Evolutionary conservation across 2,329 filamentous ascomycete genomes (phyloP), one percentile per base, ranked within the genome.

Genomic region (Aspergillus vadensis): DNA sequence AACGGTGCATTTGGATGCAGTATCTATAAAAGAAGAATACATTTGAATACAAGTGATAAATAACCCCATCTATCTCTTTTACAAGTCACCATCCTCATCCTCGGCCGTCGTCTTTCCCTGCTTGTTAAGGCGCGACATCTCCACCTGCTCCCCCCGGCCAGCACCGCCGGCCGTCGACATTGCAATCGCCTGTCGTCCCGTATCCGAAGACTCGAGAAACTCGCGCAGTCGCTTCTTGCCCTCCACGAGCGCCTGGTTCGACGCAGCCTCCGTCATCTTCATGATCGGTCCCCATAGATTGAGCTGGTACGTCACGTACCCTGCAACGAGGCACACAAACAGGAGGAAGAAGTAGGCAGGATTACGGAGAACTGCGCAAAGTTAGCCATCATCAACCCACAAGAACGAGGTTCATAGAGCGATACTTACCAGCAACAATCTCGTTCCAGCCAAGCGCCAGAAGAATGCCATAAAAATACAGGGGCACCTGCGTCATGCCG

Each of bases 391-490:
- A 9, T 12, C n/a, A 12, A 41, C 14, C 15, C 15, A 17, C 4
- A 32, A 6, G 2, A 4, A 4, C 12, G 32, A 36, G 1, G 5
- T n/a, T 12, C 21, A 25, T 7, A 10, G 36, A 39, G 38, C 63
- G 47, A 23, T 51, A 76, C 90, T 83, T 84, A 96, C 93, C 92
- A 72, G 93, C 91, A 67, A 96, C 82, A 65, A 99, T 93, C 79
- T 99, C 95, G 77, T 99, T 99, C 95, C 95, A 99, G n/a, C 95
- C 95, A 52, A 99, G 83, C 21, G 92, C 91, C 65, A 99, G 81
- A 59, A 99, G 82, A 59, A 98, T 77, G 44, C 87, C 91, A 70
- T 97, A 99, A 77, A 99, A 97, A 78, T 97, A 98, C 63, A 96
- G 80, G 5, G 95, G 95, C 53, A 99, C 88, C 77, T 97, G 93